A percentile compares a stretch with the other conserved stretches of the same genome.
These are phyloP conservation scores for Gastrolobium bilobum DNA, from an alignment of 306 rosid species.

Conservation along the genomic window DNA sequence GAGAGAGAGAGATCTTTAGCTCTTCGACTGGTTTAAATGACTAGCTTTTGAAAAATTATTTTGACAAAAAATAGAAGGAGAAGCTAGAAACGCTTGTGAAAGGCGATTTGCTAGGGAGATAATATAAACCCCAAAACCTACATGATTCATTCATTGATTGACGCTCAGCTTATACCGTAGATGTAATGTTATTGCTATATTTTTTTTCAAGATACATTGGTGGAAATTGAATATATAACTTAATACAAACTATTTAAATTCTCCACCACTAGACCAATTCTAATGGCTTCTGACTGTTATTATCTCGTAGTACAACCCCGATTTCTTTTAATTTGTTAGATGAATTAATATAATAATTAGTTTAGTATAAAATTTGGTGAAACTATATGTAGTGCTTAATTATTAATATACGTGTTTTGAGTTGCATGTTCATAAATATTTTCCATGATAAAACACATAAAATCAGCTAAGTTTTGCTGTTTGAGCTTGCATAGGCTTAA, in stretches of 20 bases:
- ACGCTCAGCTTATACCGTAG: conserved; percentile 36
- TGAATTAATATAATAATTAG: background rate
- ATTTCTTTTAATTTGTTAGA: background rate
- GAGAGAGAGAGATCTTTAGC: conserved; percentile 11
- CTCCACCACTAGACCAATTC: too few relatives aligned
- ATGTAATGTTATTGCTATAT: background rate
- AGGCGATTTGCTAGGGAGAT: conserved; percentile 41
- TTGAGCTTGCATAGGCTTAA: too few relatives aligned
- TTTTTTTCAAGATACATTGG: too few relatives aligned
- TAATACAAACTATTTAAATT: too few relatives aligned
- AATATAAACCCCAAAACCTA: conserved; percentile 50
- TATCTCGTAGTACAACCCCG: background rate
- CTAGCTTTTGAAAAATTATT: conserved; percentile 19
- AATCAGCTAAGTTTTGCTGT: too few relatives aligned
- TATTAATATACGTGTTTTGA: background rate
- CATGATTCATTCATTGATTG: conserved; percentile 69
- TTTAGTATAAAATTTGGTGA: background rate
- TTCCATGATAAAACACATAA: background rate
- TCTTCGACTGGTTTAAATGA: conserved; percentile 31
- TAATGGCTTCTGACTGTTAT: too few relatives aligned
- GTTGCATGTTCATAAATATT: background rate
- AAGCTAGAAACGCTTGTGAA: conserved; percentile 52
- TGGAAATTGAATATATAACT: too few relatives aligned
- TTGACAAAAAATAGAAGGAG: background rate
- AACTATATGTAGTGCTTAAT: background rate